Evolutionary conservation across 2,329 filamentous ascomycete species (phyloP).

Genomic region (Neopestalotiopsis sp.): DNA sequence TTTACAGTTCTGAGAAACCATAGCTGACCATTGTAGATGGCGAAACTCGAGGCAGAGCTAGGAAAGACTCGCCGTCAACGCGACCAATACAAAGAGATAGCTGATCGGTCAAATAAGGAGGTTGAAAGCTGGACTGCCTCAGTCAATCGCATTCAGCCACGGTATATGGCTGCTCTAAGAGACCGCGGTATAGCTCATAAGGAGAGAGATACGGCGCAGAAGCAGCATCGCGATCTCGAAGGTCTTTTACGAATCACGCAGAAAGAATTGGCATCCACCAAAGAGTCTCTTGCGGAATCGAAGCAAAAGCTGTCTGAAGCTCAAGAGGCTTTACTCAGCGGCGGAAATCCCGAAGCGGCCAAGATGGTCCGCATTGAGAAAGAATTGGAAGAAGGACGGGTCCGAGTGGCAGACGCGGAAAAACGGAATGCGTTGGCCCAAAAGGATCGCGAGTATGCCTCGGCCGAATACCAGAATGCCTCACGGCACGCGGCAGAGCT

Average conservation of each 20-base stretch:
- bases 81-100: slow-evolving; percentile 44
- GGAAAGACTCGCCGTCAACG: slow-evolving; percentile 39
- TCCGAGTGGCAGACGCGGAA: slow-evolving; percentile 44
- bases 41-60: slow-evolving; percentile 41
- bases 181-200: slow-evolving; percentile 55
- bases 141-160: slow-evolving; percentile 47
- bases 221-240: slow-evolving; percentile 40
- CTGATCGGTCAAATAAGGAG: slow-evolving; percentile 49
- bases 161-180: slow-evolving; percentile 39
- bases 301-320: slow-evolving; percentile 42
- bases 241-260: slow-evolving; percentile 42
- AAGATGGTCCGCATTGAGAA: slow-evolving; percentile 47
- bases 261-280: slow-evolving; percentile 43
- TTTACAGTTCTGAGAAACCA: neutral
- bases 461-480: slow-evolving; percentile 63
- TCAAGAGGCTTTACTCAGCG: slow-evolving; percentile 38
- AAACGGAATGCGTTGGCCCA: slow-evolving; percentile 42
- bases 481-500: slow-evolving; percentile 53
- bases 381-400: slow-evolving; percentile 43
- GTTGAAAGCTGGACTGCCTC: slow-evolving; percentile 51
- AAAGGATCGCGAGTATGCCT: slow-evolving; percentile 60
- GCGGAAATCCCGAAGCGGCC: slow-evolving; percentile 42
- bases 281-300: slow-evolving; percentile 41
- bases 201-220: slow-evolving; percentile 43
- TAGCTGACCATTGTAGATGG: slow-evolving; percentile 36